Evolutionary conservation across 345 rosid species (phyloP).

Genomic region (Citrus reticulata): DNA sequence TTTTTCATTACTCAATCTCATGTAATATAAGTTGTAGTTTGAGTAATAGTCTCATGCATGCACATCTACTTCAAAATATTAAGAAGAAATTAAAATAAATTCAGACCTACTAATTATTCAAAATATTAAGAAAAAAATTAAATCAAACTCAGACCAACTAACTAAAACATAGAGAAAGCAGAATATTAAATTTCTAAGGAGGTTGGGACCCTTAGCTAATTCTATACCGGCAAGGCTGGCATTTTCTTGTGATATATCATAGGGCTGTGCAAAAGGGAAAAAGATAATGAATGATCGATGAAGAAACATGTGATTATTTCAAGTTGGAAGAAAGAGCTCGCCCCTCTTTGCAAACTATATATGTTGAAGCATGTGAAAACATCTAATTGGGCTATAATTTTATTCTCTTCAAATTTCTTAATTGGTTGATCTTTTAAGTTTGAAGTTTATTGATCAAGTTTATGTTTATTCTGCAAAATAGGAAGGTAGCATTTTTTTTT

Average conservation of each 20-base stretch:
- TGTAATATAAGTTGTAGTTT: too few relatives aligned
- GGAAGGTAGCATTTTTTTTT: too few relatives aligned
- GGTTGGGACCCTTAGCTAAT: not conserved
- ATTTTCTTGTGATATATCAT: constrained; percentile 13
- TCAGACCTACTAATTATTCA: too few relatives aligned
- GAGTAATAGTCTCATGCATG: accelerated
- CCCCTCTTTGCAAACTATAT: not conserved
- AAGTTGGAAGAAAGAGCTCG: not conserved
- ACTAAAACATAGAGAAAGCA: too few relatives aligned
- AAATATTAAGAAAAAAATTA: too few relatives aligned
- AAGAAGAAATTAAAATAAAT: too few relatives aligned
- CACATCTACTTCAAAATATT: not conserved
- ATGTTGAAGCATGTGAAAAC: constrained; percentile 17
- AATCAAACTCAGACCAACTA: too few relatives aligned
- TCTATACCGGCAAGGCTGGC: not conserved
- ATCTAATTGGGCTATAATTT: not conserved
- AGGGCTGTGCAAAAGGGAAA: not conserved
- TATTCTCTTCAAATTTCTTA: not conserved
- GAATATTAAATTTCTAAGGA: not conserved
- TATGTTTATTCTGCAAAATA: not conserved
- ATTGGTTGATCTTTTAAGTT: not conserved
- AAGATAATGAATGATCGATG: constrained; percentile 2
- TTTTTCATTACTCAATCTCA: too few relatives aligned
- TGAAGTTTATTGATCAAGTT: not conserved
- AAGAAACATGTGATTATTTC: constrained; percentile 22